Percentiles rank a stretch among this genome's conserved stretches.
Conservation (phyloP, 2,329 filamentous ascomycete species). For the Botrytis byssoidea region DNA sequence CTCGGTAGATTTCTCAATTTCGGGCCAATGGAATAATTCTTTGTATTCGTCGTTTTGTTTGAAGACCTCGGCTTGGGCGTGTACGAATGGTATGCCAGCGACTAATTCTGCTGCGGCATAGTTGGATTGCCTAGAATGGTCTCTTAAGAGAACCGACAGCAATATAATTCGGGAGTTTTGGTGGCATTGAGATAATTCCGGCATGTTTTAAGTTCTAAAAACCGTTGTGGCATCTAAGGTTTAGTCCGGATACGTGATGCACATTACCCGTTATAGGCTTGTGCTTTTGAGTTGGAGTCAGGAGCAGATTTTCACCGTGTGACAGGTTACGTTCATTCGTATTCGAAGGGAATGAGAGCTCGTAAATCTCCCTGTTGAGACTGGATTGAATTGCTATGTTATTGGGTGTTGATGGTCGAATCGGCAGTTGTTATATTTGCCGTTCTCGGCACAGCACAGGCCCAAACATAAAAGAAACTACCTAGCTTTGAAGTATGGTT, state of each 20-base stretch:
- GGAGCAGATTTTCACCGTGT: not conserved
- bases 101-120: not conserved
- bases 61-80: fast-evolving
- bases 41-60: not conserved
- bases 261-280: not conserved
- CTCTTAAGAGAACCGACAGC: not conserved
- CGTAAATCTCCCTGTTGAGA: not conserved
- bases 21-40: fast-evolving
- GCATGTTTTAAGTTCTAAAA: fast-evolving
- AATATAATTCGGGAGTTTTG: not conserved
- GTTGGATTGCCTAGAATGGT: not conserved
- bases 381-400: not conserved
- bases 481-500: not conserved
- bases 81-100: not conserved
- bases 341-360: not conserved
- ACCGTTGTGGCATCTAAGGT: too few relatives aligned
- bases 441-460: not conserved
- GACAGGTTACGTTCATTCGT: not conserved
- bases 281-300: not conserved
- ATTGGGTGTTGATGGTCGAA: not conserved
- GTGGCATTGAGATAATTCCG: fast-evolving
- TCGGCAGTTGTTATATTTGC: not conserved
- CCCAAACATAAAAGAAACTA: not conserved
- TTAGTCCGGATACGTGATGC: not conserved
- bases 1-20: not conserved